phyloP scores from a whole-genome alignment of 2,329 filamentous ascomycete species.

The Hypocrella siamensis region DNA sequence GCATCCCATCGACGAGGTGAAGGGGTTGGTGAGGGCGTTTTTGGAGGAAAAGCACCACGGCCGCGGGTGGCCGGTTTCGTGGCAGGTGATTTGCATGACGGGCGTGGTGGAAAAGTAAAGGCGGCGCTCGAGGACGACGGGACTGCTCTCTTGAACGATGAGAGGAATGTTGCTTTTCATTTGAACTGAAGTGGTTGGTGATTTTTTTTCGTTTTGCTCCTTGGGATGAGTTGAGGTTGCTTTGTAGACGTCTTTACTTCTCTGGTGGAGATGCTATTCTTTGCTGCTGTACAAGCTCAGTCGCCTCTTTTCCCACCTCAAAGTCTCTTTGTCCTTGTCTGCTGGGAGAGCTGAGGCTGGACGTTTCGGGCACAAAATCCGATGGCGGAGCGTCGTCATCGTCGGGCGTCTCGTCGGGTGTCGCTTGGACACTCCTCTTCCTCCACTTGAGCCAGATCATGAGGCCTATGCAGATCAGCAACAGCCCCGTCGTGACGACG shows the following conservation, averaged over 20 bases:
- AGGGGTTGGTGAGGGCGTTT: slow-evolving; percentile 16
- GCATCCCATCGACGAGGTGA: slow-evolving; percentile 20
- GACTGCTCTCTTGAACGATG: no score
- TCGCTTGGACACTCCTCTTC: not conserved
- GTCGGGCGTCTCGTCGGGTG: not conserved
- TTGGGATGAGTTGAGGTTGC: no score
- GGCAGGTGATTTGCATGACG: not conserved
- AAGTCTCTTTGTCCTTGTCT: no score
- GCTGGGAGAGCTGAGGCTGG: no score
- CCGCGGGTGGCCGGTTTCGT: not conserved
- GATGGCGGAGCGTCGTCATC: not conserved
- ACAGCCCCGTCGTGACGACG: slow-evolving; percentile 5
- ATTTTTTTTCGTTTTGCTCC: no score
- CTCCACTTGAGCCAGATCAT: slow-evolving; percentile 5
- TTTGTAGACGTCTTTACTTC: no score
- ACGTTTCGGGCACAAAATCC: not conserved
- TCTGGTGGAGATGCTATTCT: no score
- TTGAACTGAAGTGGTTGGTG: no score
- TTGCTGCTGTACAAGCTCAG: no score
- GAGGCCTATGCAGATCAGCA: slow-evolving; percentile 3
- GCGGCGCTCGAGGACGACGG: no score
- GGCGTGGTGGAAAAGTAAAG: not conserved
- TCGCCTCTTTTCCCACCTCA: no score
- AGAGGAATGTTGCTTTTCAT: no score
- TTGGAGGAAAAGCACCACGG: slow-evolving; percentile 22